Conservation (phyloP, 495 filamentous ascomycete species). For the Immersiella caudata region DNA sequence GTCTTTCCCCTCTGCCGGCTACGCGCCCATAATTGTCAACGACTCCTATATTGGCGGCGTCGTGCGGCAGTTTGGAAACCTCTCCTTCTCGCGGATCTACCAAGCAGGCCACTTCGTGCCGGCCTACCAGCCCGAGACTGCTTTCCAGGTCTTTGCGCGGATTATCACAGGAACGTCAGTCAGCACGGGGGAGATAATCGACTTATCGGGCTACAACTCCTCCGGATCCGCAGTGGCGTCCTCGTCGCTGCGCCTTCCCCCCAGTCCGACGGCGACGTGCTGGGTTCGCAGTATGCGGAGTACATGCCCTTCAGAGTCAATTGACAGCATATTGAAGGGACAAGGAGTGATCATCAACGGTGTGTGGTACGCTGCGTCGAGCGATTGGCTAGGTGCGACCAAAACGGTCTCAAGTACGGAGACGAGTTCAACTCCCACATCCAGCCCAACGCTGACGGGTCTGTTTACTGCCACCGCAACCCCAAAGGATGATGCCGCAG, state of each 20-base stretch:
- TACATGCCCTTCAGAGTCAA: constrained; percentile 56
- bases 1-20: constrained; percentile 51
- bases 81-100: constrained; percentile 71
- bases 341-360: constrained; percentile 53
- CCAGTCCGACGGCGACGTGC: constrained; percentile 53
- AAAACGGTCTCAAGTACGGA: constrained; percentile 22
- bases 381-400: constrained; percentile 43
- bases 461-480: constrained; percentile 34
- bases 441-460: constrained; percentile 32
- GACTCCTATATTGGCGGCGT: constrained; percentile 60
- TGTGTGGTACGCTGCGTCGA: constrained; percentile 53
- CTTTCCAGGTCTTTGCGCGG: constrained; percentile 68
- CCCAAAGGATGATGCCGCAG: constrained; percentile 11
- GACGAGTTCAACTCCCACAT: constrained; percentile 22
- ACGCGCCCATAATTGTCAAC: constrained; percentile 57
- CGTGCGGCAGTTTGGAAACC: constrained; percentile 67
- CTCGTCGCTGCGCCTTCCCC: constrained; percentile 46
- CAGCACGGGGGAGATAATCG: constrained; percentile 57
- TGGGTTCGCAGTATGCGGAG: constrained; percentile 55
- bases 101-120: constrained; percentile 73
- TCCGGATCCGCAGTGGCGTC: constrained; percentile 55
- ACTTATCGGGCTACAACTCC: constrained; percentile 56
- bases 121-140: constrained; percentile 68
- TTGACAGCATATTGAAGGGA: constrained; percentile 46
- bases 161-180: constrained; percentile 61